Percentiles rank a stretch among this genome's conserved stretches.
Conservation (phyloP, 345 rosid species). For the Litchi chinensis region DNA sequence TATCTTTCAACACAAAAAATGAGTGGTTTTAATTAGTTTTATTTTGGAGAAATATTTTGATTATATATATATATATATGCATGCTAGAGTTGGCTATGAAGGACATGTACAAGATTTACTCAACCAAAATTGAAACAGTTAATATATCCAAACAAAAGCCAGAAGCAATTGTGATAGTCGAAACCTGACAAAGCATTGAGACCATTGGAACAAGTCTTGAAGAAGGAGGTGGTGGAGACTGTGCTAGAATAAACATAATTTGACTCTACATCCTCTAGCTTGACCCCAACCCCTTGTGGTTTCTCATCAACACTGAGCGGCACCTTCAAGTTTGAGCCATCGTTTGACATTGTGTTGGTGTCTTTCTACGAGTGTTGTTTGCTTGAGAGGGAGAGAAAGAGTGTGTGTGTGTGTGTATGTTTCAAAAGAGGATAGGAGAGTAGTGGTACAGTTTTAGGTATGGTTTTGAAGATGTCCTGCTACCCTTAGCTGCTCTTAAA, state of each 20-base stretch:
- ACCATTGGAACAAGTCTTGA: constrained; percentile 43
- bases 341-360: not conserved
- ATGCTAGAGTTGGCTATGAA: too few species aligned
- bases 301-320: constrained; percentile 28
- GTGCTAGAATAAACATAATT: not conserved
- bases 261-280: constrained; percentile 22
- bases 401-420: not conserved
- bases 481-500: not conserved
- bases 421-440: not conserved
- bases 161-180: not conserved
- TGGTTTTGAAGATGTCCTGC: not conserved
- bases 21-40: too few species aligned
- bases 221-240: constrained; percentile 24
- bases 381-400: not conserved
- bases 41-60: too few species aligned
- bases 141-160: not conserved
- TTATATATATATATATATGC: too few species aligned
- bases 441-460: too few species aligned
- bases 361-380: not conserved
- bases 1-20: too few species aligned
- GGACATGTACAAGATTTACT: too few species aligned
- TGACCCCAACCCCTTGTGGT: constrained; percentile 2
- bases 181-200: constrained; percentile 49
- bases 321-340: constrained; percentile 1
- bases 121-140: not conserved